Evolutionary conservation across 768 basidiomycete genomes (phyloP).

Genomic region (Rhizopogon roseolus): DNA sequence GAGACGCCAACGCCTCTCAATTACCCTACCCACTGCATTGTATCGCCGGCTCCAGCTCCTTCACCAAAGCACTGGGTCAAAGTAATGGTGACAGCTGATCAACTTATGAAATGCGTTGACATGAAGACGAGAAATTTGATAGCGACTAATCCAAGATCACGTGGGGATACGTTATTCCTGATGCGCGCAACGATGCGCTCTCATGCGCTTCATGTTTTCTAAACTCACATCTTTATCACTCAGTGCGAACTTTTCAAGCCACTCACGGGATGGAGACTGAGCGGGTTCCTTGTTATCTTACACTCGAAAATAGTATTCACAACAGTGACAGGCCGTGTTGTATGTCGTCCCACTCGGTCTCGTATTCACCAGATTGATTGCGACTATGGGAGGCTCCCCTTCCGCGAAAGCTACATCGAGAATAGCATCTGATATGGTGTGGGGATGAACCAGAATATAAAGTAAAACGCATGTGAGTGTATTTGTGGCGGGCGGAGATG

Average conservation of each 20-base stretch:
- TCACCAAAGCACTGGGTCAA: constrained; percentile 15
- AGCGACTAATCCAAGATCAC: constrained; percentile 19
- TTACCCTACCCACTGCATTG: too few relatives aligned
- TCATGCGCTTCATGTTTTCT: constrained; percentile 20
- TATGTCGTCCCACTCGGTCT: constrained; percentile 12
- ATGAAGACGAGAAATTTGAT: constrained; percentile 24
- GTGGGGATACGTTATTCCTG: background rate
- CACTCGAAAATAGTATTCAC: constrained; percentile 8
- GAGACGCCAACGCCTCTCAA: too few relatives aligned
- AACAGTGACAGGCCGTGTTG: constrained; percentile 5
- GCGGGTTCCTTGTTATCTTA: constrained; percentile 6
- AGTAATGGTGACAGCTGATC: constrained; percentile 10
- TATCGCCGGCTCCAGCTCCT: background rate
- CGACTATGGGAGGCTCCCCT: constrained; percentile 13
- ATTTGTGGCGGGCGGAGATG: too few relatives aligned
- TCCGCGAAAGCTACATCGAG: constrained; percentile 26
- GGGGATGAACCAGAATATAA: too few relatives aligned
- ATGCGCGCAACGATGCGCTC: constrained; percentile 13
- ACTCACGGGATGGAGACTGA: constrained; percentile 31
- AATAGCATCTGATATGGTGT: constrained; percentile 18
- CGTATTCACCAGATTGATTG: constrained; percentile 36
- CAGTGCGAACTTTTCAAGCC: constrained; percentile 22
- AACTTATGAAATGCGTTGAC: constrained; percentile 17
- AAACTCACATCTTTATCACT: constrained; percentile 11
- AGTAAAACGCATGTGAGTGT: too few relatives aligned